These are phyloP conservation scores for Lentinula sp. DNA, from an alignment of 768 basidiomycete species.

Conservation along the genomic window DNA sequence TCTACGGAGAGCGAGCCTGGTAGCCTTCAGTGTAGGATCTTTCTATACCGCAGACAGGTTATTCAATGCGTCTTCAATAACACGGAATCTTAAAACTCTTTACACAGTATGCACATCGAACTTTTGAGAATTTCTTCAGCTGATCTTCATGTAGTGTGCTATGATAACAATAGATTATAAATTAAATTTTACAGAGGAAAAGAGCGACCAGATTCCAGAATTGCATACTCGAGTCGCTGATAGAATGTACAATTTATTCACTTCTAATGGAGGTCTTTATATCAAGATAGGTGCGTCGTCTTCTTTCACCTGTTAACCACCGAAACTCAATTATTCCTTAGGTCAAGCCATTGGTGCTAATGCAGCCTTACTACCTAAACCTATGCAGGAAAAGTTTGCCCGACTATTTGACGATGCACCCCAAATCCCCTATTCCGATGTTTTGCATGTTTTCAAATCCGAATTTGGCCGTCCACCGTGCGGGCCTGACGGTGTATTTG, in stretches of 20 bases:
- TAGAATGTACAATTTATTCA: slow-evolving; percentile 70
- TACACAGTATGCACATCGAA: slow-evolving; percentile 31
- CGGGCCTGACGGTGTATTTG: slow-evolving; percentile 71
- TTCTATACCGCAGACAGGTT: slow-evolving; percentile 40
- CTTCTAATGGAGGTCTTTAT: slow-evolving; percentile 79
- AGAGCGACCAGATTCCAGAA: slow-evolving; percentile 66
- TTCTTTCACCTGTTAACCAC: slow-evolving; percentile 8
- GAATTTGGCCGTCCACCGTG: slow-evolving; percentile 66
- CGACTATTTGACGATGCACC: slow-evolving; percentile 88
- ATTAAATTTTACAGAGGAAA: slow-evolving; percentile 73
- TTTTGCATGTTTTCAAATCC: slow-evolving; percentile 58
- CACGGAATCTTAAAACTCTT: slow-evolving; percentile 47
- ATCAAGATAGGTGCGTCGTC: slow-evolving; percentile 65
- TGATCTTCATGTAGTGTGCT: slow-evolving; percentile 42
- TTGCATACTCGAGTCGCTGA: slow-evolving; percentile 83
- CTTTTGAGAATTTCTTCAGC: neutral
- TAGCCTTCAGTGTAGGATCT: slow-evolving; percentile 31
- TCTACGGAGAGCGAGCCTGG: slow-evolving; percentile 27
- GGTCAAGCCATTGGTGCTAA: slow-evolving; percentile 83
- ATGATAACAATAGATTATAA: slow-evolving; percentile 81
- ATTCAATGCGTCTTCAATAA: slow-evolving; percentile 54
- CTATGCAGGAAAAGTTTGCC: slow-evolving; percentile 78
- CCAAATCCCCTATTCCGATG: slow-evolving; percentile 66
- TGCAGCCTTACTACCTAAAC: slow-evolving; percentile 75
- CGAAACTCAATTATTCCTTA: slow-evolving; percentile 10